Percentiles rank a stretch among this genome's conserved stretches.
phyloP scores from a whole-genome alignment of 768 basidiomycete species.

The Termitomyces titanicus region DNA sequence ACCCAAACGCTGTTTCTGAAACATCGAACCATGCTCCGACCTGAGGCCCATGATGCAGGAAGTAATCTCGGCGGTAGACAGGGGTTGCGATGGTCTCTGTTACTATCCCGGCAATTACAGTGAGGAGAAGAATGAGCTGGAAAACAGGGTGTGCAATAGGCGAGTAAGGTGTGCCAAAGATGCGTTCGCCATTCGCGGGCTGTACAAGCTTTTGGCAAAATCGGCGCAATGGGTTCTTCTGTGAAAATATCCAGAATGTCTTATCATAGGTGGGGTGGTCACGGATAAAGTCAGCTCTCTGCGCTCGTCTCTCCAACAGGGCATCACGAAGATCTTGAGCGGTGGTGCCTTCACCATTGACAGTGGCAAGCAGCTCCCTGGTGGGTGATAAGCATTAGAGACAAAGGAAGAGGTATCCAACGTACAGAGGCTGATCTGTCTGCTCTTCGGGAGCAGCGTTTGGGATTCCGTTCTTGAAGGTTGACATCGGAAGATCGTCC shows the following conservation, averaged over 20 bases:
- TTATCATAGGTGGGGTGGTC: constrained; percentile 89
- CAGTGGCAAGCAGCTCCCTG: constrained; percentile 67
- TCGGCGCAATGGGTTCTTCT: constrained; percentile 67
- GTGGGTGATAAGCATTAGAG: not conserved
- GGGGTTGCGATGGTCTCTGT: constrained; percentile 85
- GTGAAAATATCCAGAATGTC: constrained; percentile 85
- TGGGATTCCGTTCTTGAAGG: constrained; percentile 40
- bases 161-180: constrained; percentile 74
- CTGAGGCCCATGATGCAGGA: constrained; percentile 49
- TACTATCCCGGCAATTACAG: constrained; percentile 79
- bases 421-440: constrained; percentile 73
- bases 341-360: constrained; percentile 48
- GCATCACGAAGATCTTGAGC: constrained; percentile 59
- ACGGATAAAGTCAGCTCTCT: constrained; percentile 83
- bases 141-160: constrained; percentile 67
- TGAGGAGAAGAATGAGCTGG: constrained; percentile 66
- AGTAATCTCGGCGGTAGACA: constrained; percentile 73
- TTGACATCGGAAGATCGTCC: constrained; percentile 58
- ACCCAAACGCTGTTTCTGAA: constrained; percentile 68
- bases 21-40: constrained; percentile 86
- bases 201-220: constrained; percentile 81
- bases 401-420: constrained; percentile 1
- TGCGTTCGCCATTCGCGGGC: constrained; percentile 81
- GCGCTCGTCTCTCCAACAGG: constrained; percentile 65
- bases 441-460: constrained; percentile 45